Evolutionary conservation across 768 basidiomycete genomes (phyloP), one percentile per base, ranked within the genome.

Genomic region (Boletus subcaerulescens): DNA sequence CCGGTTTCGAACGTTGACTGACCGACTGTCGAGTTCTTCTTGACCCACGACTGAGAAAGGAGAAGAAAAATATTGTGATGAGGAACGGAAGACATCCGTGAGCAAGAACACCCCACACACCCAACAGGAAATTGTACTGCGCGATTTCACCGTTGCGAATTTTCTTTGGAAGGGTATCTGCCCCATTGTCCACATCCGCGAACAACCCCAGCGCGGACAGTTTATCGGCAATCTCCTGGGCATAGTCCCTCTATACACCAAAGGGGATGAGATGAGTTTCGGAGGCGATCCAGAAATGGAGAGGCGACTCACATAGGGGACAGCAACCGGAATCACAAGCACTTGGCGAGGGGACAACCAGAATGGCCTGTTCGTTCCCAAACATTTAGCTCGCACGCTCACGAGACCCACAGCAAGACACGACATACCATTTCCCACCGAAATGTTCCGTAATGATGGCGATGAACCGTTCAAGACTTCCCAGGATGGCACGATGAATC

Each of bases 301-400:
- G 31, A 18, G 48, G 35, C 18, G 5, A 84, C 89, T 67, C 67
- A 95, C 93, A 71, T 86, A 97, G 43, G 92, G 86, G 15, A 80
- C 82, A 10, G 94, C 92, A 17, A 98, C 93, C 1, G 97, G 97
- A 46, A 99, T 90, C 54, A 98, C 89, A 18, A 97, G 75, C 29
- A 96, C 86, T 74, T 98, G 97, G 35, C 97, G 83, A n/a, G 97
- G 97, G 0, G 91, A 94, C 47, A 98, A 65, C 97, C 97, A 99
- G 80, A 98, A 97, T 3, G 97, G 97, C 93, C 92, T 93, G 20
- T 20, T 40, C 26, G 52, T 36, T 39, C 58, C 45, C 45, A 32
- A 26, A 35, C 6, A 18, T 44, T 48, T 40, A 38, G 33, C 43
- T 48, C 50, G 26, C 24, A 24, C 17, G 26, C 29, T 49, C 31